A percentile compares a stretch with the other conserved stretches of the same genome.
Conservation (phyloP, 164 flowering plant species). For the Kalanchoe fedtschenkoi region DNA sequence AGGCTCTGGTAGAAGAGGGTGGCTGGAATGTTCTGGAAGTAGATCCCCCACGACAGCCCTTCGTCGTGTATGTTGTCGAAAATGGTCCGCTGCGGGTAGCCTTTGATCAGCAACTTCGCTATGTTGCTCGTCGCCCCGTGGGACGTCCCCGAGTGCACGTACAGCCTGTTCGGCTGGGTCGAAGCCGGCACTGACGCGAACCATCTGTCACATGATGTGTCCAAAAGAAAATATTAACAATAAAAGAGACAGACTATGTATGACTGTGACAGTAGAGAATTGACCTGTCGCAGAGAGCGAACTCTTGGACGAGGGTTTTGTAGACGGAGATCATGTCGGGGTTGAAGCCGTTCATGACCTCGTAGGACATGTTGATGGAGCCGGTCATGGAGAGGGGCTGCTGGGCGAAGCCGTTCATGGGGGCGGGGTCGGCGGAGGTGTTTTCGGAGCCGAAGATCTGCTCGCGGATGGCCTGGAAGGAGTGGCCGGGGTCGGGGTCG, state of each 20-base stretch:
- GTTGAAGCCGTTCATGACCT: slow-evolving; percentile 62
- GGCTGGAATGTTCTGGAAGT: slow-evolving; percentile 51
- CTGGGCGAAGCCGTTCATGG: slow-evolving; percentile 72
- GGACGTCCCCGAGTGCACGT: neutral
- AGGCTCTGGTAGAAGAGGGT: slow-evolving; percentile 61
- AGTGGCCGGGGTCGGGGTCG: slow-evolving; percentile 81
- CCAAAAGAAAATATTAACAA: no score
- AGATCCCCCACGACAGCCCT: slow-evolving; percentile 58
- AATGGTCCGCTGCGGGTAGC: slow-evolving; percentile 66
- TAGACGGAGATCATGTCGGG: slow-evolving; percentile 52
- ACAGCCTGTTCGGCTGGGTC: neutral
- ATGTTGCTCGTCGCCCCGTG: slow-evolving; percentile 1
- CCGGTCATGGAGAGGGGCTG: slow-evolving; percentile 40
- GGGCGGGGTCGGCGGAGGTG: slow-evolving; percentile 31
- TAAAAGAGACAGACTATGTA: no score
- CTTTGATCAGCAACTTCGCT: neutral
- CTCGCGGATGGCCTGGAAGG: slow-evolving; percentile 63
- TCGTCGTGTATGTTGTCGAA: slow-evolving; percentile 65
- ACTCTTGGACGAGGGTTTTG: slow-evolving; percentile 41
- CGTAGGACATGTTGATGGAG: slow-evolving; percentile 25
- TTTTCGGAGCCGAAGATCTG: slow-evolving; percentile 56
- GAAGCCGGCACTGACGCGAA: neutral
- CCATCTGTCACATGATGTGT: neutral
- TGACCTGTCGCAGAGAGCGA: slow-evolving; percentile 65
- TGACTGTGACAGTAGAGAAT: no score